A percentile compares a stretch with the other conserved stretches of the same genome.
Evolutionary conservation across 352 stramenopile species (phyloP).

Genomic region (Phytophthora foliorum): DNA sequence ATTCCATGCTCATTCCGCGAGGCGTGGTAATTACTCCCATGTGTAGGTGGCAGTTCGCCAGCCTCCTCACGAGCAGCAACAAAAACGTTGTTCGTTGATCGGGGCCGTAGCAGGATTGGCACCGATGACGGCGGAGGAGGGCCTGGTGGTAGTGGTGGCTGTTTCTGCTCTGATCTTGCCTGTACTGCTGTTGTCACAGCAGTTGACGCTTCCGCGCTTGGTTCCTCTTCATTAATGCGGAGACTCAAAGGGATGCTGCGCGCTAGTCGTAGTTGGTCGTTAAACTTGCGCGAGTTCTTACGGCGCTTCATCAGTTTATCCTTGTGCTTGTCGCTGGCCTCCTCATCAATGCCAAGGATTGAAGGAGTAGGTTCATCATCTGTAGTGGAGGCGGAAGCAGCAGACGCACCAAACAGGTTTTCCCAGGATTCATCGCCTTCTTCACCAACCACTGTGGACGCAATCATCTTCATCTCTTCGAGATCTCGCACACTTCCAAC

Average conservation of each 20-base stretch:
- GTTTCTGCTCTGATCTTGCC: constrained; percentile 23
- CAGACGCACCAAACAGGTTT: constrained; percentile 65
- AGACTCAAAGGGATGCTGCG: constrained; percentile 61
- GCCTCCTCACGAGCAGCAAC: constrained; percentile 26
- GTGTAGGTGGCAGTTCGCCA: constrained; percentile 33
- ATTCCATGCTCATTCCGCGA: constrained; percentile 19
- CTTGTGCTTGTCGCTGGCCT: constrained; percentile 44
- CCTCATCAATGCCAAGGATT: constrained; percentile 43
- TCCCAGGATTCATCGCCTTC: constrained; percentile 71
- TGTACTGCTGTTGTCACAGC: constrained; percentile 16
- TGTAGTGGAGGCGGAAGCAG: constrained; percentile 8
- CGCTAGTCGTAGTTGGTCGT: constrained; percentile 70
- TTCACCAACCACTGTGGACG: constrained; percentile 49
- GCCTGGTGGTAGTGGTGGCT: constrained; percentile 37
- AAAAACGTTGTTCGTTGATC: constrained; percentile 50
- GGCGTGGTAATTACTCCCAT: constrained; percentile 19
- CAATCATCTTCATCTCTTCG: constrained; percentile 79
- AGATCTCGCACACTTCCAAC: constrained; percentile 50
- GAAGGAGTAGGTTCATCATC: constrained; percentile 35
- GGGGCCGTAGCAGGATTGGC: constrained; percentile 38
- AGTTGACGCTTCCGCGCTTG: constrained; percentile 10
- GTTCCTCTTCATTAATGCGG: constrained; percentile 62
- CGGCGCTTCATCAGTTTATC: constrained; percentile 62
- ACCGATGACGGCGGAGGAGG: constrained; percentile 32
- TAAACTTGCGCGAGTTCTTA: constrained; percentile 79